Percentiles rank a stretch among this genome's conserved stretches.
phyloP scores from a whole-genome alignment of 257 asterid species.

The Nicotiana knightiana region DNA sequence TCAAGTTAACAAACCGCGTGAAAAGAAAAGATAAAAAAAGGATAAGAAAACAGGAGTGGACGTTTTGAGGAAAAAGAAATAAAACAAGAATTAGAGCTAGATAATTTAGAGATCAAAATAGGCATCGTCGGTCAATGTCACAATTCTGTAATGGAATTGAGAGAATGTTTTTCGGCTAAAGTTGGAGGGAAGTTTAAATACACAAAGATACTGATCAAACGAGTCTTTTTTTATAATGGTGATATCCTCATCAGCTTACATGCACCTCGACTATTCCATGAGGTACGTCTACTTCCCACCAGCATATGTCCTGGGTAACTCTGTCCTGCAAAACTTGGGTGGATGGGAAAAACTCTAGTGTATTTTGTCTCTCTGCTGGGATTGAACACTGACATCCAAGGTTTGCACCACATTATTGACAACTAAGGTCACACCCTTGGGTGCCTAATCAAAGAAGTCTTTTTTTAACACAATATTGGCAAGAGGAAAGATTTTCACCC shows the following conservation, averaged over 20 bases:
- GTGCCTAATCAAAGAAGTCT: background rate
- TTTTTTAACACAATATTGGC: background rate
- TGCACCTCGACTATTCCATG: background rate
- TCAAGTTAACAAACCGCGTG: background rate
- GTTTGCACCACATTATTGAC: background rate
- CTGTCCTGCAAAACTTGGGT: background rate
- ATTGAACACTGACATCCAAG: background rate
- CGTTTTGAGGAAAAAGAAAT: background rate
- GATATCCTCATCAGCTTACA: background rate
- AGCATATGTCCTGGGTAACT: background rate
- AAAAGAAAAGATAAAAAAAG: background rate
- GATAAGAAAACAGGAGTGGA: background rate
- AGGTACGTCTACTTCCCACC: background rate
- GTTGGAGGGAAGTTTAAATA: background rate
- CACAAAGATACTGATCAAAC: background rate
- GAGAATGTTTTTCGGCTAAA: background rate
- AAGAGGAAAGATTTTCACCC: background rate
- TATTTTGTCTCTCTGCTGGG: background rate
- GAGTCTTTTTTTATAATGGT: background rate
- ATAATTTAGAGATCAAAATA: background rate
- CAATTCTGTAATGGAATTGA: background rate
- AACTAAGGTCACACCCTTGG: background rate
- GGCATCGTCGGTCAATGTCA: background rate
- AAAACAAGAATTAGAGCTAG: background rate
- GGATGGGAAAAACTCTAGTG: too few species aligned